These are phyloP conservation scores for Wallacemonas sp. DNA, from an alignment of 208 protist species.

Conservation along the genomic window DNA sequence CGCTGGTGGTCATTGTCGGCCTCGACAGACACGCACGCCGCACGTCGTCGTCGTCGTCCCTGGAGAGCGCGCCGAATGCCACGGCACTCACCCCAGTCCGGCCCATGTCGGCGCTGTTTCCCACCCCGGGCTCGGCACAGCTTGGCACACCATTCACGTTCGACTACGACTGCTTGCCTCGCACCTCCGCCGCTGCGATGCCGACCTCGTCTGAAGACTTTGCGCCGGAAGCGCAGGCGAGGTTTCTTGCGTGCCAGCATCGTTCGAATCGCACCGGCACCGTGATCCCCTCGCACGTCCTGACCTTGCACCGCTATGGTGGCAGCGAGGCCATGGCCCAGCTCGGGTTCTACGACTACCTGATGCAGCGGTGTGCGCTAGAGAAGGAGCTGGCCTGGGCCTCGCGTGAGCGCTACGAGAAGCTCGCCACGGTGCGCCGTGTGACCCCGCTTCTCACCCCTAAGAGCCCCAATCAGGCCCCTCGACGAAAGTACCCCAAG, in stretches of 20 bases:
- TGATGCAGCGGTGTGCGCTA: conserved; percentile 24
- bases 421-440: conserved; percentile 35
- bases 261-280: neutral
- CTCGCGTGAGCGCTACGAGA: conserved; percentile 50
- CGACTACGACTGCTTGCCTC: neutral
- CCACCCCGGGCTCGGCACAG: neutral
- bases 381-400: conserved; percentile 41
- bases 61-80: neutral
- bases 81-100: neutral
- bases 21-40: neutral
- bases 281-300: neutral
- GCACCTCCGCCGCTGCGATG: neutral
- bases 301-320: conserved; percentile 12
- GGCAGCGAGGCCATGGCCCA: conserved; percentile 28
- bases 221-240: neutral
- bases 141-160: conserved; percentile 3
- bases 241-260: conserved; percentile 12
- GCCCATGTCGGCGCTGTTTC: conserved; percentile 6
- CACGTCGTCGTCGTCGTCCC: neutral
- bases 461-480: conserved; percentile 27
- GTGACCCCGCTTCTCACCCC: conserved; percentile 14
- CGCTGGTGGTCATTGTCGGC: neutral
- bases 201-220: neutral
- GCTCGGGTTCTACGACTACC: conserved; percentile 17
- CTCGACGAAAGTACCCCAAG: conserved; percentile 40